Conservation (phyloP, 352 stramenopile species). For the Globisporangium heterothallicum region DNA sequence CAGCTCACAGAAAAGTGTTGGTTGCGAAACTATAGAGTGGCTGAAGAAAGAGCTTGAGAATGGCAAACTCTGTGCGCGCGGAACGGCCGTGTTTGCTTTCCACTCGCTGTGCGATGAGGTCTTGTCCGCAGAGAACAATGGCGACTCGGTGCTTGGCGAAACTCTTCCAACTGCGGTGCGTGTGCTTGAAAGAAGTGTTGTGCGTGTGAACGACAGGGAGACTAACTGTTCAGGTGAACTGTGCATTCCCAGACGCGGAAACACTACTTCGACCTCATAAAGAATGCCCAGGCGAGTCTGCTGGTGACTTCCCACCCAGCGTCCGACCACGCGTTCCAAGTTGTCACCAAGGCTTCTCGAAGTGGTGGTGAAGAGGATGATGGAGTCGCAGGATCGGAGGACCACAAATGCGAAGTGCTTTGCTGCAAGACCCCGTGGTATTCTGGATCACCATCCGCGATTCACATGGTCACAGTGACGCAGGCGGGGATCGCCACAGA, state of each 20-base stretch:
- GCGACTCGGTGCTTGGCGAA: constrained; percentile 1
- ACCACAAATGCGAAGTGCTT: constrained; percentile 58
- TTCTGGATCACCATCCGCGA: constrained; percentile 9
- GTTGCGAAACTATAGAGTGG: constrained; percentile 39
- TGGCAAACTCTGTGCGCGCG: constrained; percentile 68
- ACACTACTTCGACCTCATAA: constrained; percentile 35
- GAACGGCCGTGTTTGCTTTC: constrained; percentile 53
- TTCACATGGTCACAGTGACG: constrained; percentile 42
- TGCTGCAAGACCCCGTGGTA: constrained; percentile 39
- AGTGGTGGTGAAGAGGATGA: constrained; percentile 21
- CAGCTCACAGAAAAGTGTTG: not conserved
- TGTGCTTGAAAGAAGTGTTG: not conserved
- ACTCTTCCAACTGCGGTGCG: constrained; percentile 3
- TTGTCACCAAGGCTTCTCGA: constrained; percentile 23
- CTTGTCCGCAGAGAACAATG: constrained; percentile 10
- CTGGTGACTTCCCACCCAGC: constrained; percentile 23
- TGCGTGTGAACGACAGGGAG: no score
- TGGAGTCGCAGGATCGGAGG: constrained; percentile 9
- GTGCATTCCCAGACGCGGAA: constrained; percentile 18
- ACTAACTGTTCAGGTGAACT: not conserved
- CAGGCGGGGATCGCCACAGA: constrained; percentile 37
- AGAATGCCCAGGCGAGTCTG: constrained; percentile 30
- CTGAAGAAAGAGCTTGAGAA: constrained; percentile 73
- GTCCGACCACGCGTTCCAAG: constrained; percentile 24
- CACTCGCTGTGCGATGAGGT: constrained; percentile 22